Percentiles rank a stretch among this genome's conserved stretches.
Conservation (phyloP, 2,329 filamentous ascomycete genomes). For the Pseudogymnoascus sp. region DNA sequence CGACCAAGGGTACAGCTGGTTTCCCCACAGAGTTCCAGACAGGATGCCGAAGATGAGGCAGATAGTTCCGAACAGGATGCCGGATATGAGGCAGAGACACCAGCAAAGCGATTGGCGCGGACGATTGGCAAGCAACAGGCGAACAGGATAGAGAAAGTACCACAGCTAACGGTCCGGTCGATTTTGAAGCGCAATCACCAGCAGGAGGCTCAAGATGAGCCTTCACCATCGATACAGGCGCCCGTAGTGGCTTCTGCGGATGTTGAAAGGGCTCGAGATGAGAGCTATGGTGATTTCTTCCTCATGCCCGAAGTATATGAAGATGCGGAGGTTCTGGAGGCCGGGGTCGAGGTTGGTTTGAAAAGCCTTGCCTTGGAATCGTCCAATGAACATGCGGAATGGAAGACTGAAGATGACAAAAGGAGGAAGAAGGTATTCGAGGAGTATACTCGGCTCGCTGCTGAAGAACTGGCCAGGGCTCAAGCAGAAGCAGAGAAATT, state of each 20-base stretch:
- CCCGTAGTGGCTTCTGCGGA: background rate
- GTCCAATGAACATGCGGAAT: background rate
- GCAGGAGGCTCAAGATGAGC: background rate
- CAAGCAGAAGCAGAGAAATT: background rate
- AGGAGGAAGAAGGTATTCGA: background rate
- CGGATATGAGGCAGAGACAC: background rate
- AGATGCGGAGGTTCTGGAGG: background rate
- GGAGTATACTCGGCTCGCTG: background rate
- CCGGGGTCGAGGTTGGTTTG: background rate
- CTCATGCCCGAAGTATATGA: background rate
- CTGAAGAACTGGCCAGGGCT: background rate
- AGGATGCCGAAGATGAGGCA: background rate
- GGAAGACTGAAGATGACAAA: background rate
- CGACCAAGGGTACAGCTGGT: background rate
- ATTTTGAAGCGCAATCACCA: background rate
- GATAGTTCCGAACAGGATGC: background rate
- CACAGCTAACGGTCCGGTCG: background rate
- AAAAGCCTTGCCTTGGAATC: constrained; percentile 1
- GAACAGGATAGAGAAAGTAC: background rate
- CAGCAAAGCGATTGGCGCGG: background rate
- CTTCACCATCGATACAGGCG: background rate
- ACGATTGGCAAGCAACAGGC: background rate
- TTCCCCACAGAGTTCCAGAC: background rate
- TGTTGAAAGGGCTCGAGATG: background rate
- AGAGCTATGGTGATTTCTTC: background rate